Base-by-base conservation (phyloP, 2,329 filamentous ascomycete genomes). In the Sporothrix pallida region DNA sequence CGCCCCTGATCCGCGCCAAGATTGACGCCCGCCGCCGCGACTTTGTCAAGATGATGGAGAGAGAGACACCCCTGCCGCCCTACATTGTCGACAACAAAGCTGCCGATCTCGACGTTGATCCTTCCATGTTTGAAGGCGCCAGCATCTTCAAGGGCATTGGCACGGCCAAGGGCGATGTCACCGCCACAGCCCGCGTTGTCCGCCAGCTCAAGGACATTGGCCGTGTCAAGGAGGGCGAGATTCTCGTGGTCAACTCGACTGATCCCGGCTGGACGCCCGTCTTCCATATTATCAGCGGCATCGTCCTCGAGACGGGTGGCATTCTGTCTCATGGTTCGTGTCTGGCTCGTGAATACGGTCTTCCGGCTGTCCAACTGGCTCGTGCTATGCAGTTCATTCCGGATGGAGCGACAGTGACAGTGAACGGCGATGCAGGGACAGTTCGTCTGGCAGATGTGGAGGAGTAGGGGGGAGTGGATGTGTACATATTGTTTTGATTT, bases 171-270 rank as follows among this genome's bases (percentile, higher is more conserved):
- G 46, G 46, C 1, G 46, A 68, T 4, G 23, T 68, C 7, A 68
- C 46, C 0, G 65, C 46, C 5, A 52, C 23, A 2, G 65, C 65
- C 13, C 44, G 65, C 13, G 65, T 37, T 31, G 65, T 68, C 1
- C 65, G 65, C 13, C 46, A 52, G 46, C 65, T 68, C 13, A 52
- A 68, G 26, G 65, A 52, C n/a, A 68, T 68, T 12, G 12, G 65
- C 8, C 46, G 65, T 3, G 23, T 31, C n/a, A 10, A 13, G 0
- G 65, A 52, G 7, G 65, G 65, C 1, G 65, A 50, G 8, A 52
- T 68, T 46, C 23, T 68, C 2, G 65, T 52, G 2, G 65, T 68
- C 46, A 68, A 52, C 23, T 37, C 58, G 20, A 52, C 62, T 1
- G 65, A 68, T 15, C 46, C 46, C 1, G 65, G 65, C 2, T 68